A percentile compares a stretch with the other conserved stretches of the same genome.
Conservation (phyloP, 345 rosid species). For the Sonneratia caseolaris region DNA sequence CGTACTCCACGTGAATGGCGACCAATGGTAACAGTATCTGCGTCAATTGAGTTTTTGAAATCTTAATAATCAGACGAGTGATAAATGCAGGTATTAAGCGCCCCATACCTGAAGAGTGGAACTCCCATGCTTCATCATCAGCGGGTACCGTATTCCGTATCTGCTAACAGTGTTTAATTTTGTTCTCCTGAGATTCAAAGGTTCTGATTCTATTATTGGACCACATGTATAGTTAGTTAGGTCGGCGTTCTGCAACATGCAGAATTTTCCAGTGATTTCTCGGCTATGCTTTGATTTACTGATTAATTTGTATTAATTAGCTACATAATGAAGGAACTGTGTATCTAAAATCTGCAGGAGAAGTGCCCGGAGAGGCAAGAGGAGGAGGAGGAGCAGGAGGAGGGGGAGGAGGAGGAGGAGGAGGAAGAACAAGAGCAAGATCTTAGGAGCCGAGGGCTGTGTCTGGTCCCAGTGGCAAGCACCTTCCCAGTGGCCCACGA, state of each 20-base stretch:
- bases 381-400: slow-evolving; percentile 22
- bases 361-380: no score
- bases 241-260: background rate
- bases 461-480: slow-evolving; percentile 80
- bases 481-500: slow-evolving; percentile 83
- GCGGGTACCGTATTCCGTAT: slow-evolving; percentile 16
- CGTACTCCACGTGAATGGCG: no score
- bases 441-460: slow-evolving; percentile 77
- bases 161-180: no score
- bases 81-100: slow-evolving; percentile 48
- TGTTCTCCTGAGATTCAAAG: no score
- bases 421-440: slow-evolving; percentile 60
- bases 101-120: slow-evolving; percentile 83
- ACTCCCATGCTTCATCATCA: slow-evolving; percentile 63
- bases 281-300: background rate
- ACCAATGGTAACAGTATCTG: no score
- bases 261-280: background rate
- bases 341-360: background rate
- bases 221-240: no score
- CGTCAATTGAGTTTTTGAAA: background rate
- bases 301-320: background rate
- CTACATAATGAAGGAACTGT: slow-evolving; percentile 13
- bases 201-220: no score
- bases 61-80: background rate
- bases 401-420: slow-evolving; percentile 17